These are phyloP conservation scores for Kandelia obovata DNA, from an alignment of 345 rosid species.

Conservation along the genomic window DNA sequence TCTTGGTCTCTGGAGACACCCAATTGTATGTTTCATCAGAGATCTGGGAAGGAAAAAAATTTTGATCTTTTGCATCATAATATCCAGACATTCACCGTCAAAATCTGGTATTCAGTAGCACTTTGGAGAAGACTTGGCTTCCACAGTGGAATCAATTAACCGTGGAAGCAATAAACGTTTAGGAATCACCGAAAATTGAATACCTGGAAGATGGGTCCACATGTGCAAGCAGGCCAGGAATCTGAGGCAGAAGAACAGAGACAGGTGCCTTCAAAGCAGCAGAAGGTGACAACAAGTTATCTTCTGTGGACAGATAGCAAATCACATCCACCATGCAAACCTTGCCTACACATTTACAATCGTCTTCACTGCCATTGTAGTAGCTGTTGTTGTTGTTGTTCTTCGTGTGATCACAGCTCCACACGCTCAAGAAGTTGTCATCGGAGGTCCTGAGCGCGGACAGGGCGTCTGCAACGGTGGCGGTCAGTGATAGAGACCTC, in stretches of 20 bases:
- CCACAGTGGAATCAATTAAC: background rate
- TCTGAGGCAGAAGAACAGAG: slow-evolving; percentile 57
- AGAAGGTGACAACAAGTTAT: slow-evolving; percentile 46
- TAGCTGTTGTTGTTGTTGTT: too few species aligned
- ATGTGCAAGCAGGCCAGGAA: slow-evolving; percentile 43
- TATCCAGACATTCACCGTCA: background rate
- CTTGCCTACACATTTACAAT: slow-evolving; percentile 61
- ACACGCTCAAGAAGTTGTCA: slow-evolving; percentile 59
- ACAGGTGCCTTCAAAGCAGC: slow-evolving; percentile 55
- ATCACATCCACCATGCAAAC: slow-evolving; percentile 87
- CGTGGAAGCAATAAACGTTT: too few species aligned
- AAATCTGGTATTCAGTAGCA: background rate
- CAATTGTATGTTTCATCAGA: background rate
- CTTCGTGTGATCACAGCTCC: slow-evolving; percentile 60
- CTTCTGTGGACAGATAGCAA: slow-evolving; percentile 60
- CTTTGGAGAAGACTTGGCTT: background rate
- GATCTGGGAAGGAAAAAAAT: background rate
- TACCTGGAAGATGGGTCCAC: slow-evolving; percentile 75
- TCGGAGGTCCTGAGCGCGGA: slow-evolving; percentile 55
- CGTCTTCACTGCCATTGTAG: background rate
- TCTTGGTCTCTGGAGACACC: background rate
- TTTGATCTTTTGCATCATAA: background rate
- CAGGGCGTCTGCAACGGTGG: slow-evolving; percentile 56
- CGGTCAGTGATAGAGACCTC: slow-evolving; percentile 50
- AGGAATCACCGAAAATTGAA: background rate